phyloP scores from a whole-genome alignment of 768 basidiomycete species.

The Hericium alpestre region DNA sequence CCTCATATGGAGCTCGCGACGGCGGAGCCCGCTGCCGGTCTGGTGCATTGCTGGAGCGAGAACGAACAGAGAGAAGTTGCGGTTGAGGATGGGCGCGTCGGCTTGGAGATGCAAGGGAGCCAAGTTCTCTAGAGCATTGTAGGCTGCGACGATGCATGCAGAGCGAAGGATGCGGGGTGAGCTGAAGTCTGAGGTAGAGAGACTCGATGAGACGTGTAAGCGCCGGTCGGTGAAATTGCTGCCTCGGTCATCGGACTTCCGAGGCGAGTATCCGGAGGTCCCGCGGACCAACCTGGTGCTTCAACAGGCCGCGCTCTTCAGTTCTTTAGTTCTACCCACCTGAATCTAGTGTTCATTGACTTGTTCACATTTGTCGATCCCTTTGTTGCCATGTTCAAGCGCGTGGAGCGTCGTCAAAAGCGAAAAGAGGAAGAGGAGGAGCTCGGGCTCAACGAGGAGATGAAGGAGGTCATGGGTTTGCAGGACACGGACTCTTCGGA shows the following conservation, averaged over 20 bases:
- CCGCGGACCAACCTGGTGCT: no score
- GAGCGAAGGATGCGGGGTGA: neutral
- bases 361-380: neutral
- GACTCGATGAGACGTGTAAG: no score
- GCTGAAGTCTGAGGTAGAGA: no score
- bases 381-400: slow-evolving; percentile 55
- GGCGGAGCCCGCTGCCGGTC: no score
- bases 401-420: slow-evolving; percentile 55
- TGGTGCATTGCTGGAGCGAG: neutral
- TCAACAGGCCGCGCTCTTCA: neutral
- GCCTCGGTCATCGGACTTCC: no score
- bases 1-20: no score
- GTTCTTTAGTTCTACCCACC: neutral
- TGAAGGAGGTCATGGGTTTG: slow-evolving; percentile 53
- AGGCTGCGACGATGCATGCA: slow-evolving; percentile 20
- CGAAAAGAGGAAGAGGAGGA: slow-evolving; percentile 56
- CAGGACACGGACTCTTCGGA: slow-evolving; percentile 72
- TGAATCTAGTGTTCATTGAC: slow-evolving; percentile 9
- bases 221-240: no score
- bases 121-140: slow-evolving; percentile 5
- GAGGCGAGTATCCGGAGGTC: no score
- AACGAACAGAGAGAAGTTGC: neutral
- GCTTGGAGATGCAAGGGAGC: neutral
- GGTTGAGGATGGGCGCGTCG: neutral
- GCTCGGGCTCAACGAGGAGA: slow-evolving; percentile 52